These are phyloP conservation scores for Baudoinia panamericana DNA, from an alignment of 495 filamentous ascomycete species.

Conservation along the genomic window DNA sequence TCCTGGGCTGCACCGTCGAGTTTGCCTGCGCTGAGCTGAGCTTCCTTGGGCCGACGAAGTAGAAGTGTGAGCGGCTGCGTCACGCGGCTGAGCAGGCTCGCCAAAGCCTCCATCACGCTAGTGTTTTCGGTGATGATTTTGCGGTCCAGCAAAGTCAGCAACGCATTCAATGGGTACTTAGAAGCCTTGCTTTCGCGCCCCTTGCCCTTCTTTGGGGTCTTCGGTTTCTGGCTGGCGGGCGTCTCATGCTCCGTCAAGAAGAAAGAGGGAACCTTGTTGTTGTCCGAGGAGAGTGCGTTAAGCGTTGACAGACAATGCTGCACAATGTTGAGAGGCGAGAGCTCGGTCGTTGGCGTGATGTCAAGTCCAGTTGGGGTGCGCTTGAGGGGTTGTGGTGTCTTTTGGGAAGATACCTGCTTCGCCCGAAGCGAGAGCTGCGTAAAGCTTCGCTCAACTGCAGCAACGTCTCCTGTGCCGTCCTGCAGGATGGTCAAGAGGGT, in stretches of 20 bases:
- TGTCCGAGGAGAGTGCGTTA: conserved; percentile 66
- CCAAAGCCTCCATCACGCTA: conserved; percentile 85
- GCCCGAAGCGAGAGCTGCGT: conserved; percentile 81
- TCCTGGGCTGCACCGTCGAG: conserved; percentile 31
- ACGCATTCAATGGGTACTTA: conserved; percentile 81
- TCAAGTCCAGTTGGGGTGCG: conserved; percentile 46
- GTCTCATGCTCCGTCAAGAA: conserved; percentile 93
- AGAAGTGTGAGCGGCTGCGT: conserved; percentile 75
- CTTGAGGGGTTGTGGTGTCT: conserved; percentile 69
- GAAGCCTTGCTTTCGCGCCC: conserved; percentile 56
- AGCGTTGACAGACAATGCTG: conserved; percentile 84
- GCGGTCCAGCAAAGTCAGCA: conserved; percentile 77
- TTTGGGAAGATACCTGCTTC: conserved; percentile 59
- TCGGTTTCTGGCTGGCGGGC: conserved; percentile 56
- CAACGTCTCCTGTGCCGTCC: conserved; percentile 84
- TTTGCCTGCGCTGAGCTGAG: conserved; percentile 44
- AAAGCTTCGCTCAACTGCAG: conserved; percentile 90
- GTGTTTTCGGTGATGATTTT: conserved; percentile 90
- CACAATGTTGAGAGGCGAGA: conserved; percentile 85
- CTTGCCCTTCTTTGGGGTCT: conserved; percentile 73
- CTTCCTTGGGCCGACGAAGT: conserved; percentile 55
- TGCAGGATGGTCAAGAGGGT: conserved; percentile 89
- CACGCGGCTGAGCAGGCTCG: conserved; percentile 70
- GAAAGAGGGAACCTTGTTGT: conserved; percentile 68
- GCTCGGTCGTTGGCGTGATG: conserved; percentile 47